Evolutionary conservation across 495 filamentous ascomycete genomes (phyloP).

Genomic region (Ramalina peruviana): DNA sequence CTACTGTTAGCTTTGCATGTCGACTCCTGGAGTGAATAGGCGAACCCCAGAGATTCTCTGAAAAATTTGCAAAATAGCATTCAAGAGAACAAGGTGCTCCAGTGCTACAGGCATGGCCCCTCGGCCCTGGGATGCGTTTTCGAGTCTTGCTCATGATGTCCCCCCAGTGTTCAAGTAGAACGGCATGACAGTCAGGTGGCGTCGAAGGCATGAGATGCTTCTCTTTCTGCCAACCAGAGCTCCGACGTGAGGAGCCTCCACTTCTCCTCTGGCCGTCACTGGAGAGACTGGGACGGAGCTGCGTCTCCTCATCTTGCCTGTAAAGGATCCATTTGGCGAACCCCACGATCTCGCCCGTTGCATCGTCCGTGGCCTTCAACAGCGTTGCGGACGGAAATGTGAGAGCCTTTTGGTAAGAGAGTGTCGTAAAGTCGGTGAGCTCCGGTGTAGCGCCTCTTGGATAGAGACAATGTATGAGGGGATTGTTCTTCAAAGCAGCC

Average conservation of each 20-base stretch:
- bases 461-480: constrained; percentile 10
- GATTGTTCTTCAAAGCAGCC: constrained; percentile 11
- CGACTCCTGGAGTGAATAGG: background rate
- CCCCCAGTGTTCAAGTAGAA: constrained; percentile 9
- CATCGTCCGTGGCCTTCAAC: constrained; percentile 10
- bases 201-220: constrained; percentile 2
- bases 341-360: constrained; percentile 16
- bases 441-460: constrained; percentile 8
- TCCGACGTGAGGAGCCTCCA: background rate
- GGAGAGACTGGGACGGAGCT: background rate
- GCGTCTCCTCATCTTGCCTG: constrained; percentile 4
- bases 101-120: constrained; percentile 7
- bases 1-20: background rate
- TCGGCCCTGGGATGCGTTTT: constrained; percentile 6
- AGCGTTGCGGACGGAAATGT: constrained; percentile 8
- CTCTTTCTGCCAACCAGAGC: constrained; percentile 2
- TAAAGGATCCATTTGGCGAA: constrained; percentile 17
- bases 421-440: constrained; percentile 7
- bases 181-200: constrained; percentile 7
- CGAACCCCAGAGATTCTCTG: constrained; percentile 11
- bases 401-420: constrained; percentile 7
- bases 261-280: background rate
- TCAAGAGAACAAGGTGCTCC: constrained; percentile 5
- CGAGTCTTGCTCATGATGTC: constrained; percentile 8
- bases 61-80: constrained; percentile 11